Percentiles rank a stretch among this genome's conserved stretches.
These are phyloP conservation scores for Cystoderma amianthinum DNA, from an alignment of 768 basidiomycete genomes.

Conservation along the genomic window DNA sequence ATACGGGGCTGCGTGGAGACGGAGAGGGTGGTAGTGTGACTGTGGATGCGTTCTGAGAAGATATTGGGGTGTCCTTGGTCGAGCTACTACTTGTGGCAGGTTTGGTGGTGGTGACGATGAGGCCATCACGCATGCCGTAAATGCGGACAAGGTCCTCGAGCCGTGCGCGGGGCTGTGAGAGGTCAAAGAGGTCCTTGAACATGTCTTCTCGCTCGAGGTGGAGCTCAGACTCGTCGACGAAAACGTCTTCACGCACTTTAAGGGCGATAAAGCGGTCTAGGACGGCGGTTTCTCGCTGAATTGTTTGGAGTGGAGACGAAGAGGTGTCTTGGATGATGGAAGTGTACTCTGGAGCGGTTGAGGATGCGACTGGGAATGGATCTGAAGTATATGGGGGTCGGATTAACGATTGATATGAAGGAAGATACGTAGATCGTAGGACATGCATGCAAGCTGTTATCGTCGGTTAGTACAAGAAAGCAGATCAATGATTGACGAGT, in stretches of 20 bases:
- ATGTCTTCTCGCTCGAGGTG: conserved; percentile 72
- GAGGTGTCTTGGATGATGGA: conserved; percentile 14
- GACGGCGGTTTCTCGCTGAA: conserved; percentile 68
- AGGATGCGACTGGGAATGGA: conserved; percentile 48
- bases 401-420: conserved; percentile 55
- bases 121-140: conserved; percentile 32
- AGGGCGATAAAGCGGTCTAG: conserved; percentile 78
- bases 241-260: conserved; percentile 75
- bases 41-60: not conserved
- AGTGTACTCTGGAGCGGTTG: conserved; percentile 13
- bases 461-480: not conserved
- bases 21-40: not conserved
- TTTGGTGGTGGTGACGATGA: conserved; percentile 22
- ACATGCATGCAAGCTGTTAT: conserved; percentile 76
- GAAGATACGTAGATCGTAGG: conserved; percentile 68
- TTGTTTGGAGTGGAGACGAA: conserved; percentile 26
- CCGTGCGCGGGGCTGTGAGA: conserved; percentile 65
- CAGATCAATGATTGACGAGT: not conserved
- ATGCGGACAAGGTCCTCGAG: conserved; percentile 67
- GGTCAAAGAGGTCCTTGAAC: conserved; percentile 76
- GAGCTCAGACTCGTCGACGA: conserved; percentile 65
- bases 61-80: conserved; percentile 1
- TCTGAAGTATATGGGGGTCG: conserved; percentile 69
- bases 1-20: conserved; percentile 1
- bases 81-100: conserved; percentile 1